Evolutionary conservation across 441 rosid genomes (phyloP).

Genomic region (Erodium chrysanthum): DNA sequence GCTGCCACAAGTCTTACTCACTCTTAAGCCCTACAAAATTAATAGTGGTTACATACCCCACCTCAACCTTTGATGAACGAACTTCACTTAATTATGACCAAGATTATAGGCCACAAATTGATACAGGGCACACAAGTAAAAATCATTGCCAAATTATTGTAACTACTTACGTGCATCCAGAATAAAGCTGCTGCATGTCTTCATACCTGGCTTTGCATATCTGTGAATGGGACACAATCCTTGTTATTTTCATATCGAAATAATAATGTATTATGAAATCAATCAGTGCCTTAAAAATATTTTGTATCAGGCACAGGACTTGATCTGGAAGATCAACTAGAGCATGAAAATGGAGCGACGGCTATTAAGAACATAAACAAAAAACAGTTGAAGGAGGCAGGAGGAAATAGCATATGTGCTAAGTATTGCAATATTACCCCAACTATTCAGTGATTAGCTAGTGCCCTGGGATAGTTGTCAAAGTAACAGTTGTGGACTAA

Average conservation of each 20-base stretch:
- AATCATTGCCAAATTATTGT: background rate
- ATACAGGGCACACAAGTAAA: background rate
- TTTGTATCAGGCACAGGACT: background rate
- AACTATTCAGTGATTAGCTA: background rate
- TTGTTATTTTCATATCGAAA: slow-evolving; percentile 7
- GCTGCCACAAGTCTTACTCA: background rate
- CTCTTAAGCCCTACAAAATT: background rate
- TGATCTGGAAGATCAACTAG: background rate
- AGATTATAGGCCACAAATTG: background rate
- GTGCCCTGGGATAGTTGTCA: too few species aligned
- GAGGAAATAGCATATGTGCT: background rate
- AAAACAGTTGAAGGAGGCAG: background rate
- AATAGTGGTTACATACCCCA: background rate
- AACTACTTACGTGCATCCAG: slow-evolving; percentile 55
- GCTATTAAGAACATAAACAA: background rate
- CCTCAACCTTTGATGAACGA: background rate
- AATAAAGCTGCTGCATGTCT: slow-evolving; percentile 47
- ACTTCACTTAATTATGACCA: background rate
- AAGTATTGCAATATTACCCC: background rate
- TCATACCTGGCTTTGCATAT: slow-evolving; percentile 68
- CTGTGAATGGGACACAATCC: slow-evolving; percentile 29
- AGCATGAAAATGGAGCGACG: background rate
- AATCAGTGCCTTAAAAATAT: background rate
- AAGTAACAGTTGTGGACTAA: background rate
- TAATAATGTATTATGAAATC: background rate